Conservation (phyloP, 148 eudicot genomes). For the Rhododendron kiyosumense region DNA sequence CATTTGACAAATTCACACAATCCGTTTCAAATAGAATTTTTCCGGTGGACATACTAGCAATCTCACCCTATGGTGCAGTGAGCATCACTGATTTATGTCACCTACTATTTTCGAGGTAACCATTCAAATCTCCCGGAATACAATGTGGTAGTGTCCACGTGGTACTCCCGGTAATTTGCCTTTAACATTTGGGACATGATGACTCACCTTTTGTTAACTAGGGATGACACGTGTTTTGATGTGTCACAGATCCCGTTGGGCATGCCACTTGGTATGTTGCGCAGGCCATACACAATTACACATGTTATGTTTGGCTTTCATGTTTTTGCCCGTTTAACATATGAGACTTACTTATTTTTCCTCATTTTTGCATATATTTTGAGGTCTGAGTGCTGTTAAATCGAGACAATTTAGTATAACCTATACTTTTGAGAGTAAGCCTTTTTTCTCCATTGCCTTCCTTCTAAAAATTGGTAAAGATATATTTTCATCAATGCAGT, state of each 20-base stretch:
- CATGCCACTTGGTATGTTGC: neutral
- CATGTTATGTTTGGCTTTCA: neutral
- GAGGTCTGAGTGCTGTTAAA: neutral
- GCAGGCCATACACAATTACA: neutral
- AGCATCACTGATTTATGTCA: neutral
- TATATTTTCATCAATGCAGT: neutral
- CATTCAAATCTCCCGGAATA: neutral
- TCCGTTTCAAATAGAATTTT: neutral
- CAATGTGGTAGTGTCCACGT: neutral
- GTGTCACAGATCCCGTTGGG: neutral
- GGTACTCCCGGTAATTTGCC: neutral
- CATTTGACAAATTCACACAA: neutral
- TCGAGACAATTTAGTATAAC: neutral
- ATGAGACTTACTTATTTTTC: neutral
- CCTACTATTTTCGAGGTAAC: neutral
- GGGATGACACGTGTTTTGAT: neutral
- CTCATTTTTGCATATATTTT: neutral
- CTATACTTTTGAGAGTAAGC: neutral
- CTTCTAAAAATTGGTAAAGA: neutral
- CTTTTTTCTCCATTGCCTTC: neutral
- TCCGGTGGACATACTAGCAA: neutral
- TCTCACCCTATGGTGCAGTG: neutral
- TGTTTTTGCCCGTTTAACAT: neutral
- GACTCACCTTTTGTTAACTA: neutral
- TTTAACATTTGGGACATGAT: neutral